Evolutionary conservation across 2,329 filamentous ascomycete species (phyloP), one percentile per base, ranked within the genome.

Genomic region (Colletotrichum sojae): DNA sequence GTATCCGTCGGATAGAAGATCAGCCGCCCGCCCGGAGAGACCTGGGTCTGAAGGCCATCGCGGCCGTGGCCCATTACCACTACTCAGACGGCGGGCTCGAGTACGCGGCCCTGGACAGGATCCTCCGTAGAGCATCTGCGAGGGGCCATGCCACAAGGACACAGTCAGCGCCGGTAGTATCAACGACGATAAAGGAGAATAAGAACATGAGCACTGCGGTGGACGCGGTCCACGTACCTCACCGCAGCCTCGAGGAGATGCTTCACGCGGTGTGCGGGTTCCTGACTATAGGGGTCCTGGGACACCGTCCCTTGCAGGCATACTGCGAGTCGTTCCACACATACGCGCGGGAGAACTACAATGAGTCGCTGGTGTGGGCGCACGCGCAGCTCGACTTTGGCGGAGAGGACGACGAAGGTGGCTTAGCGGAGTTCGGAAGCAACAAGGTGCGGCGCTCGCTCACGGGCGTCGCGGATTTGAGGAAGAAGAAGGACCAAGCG

Each of bases 401-500:
- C 46, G 18, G 45, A 15, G 18, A 46, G 13, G 20, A 52, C 13
- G 59, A 31, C 39, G 48, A 55, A 5, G 31, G 43, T 27, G 52
- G 55, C 55, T 52, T 55, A 22, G 62, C 61, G 54, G 49, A 55
- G 3, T 52, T 55, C 66, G 62, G 62, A 62, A 60, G 40, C 40
- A 31, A 10, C 20, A n/a, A 13, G 55, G 43, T 66, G 62, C 60
- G 31, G 61, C 61, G 25, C 56, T 60, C 55, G 55, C 66, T 62
- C 31, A 69, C 66, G 65, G 60, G 48, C 65, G 66, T 69, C 51
- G 62, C 51, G 49, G 49, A 60, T 69, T 25, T 22, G 36, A 62
- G 22, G 54, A 48, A 58, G 53, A 40, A 40, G 27, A 54, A 46
- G 60, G 51, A 48, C 66, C 63, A 53, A 66, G 66, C 66, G 62